phyloP scores from a whole-genome alignment of 306 rosid genomes.

The Prunus fruticosa region DNA sequence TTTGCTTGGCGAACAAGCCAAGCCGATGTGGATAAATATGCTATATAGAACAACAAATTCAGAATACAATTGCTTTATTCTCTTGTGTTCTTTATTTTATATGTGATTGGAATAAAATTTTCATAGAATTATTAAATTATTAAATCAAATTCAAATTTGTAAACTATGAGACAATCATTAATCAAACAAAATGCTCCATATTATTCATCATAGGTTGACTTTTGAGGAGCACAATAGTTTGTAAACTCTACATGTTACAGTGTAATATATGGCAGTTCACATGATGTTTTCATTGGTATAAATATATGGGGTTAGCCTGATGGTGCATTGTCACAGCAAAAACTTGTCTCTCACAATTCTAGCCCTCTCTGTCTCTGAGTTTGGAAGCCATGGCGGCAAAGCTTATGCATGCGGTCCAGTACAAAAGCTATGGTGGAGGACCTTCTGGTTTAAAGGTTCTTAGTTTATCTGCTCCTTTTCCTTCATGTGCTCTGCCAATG shows the following conservation, averaged over 20 bases:
- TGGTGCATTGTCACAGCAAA: background rate
- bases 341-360: background rate
- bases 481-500: background rate
- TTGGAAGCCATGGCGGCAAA: slow-evolving; percentile 30
- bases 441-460: slow-evolving; percentile 53
- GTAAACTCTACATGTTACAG: background rate
- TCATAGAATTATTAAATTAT: background rate
- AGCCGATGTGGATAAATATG: background rate
- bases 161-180: background rate
- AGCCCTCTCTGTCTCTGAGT: background rate
- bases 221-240: background rate
- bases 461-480: background rate
- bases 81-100: background rate
- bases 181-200: background rate
- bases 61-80: background rate
- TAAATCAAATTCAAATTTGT: background rate
- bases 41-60: background rate
- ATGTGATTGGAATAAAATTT: background rate
- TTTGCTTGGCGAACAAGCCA: background rate
- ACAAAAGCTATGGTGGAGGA: slow-evolving; percentile 64
- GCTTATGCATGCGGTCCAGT: slow-evolving; percentile 66
- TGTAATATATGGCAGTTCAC: background rate
- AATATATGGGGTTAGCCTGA: too few species aligned
- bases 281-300: background rate
- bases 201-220: background rate